A percentile compares a stretch with the other conserved stretches of the same genome.
These are phyloP conservation scores for Kwoniella europaea DNA, from an alignment of 768 basidiomycete species.

Conservation along the genomic window DNA sequence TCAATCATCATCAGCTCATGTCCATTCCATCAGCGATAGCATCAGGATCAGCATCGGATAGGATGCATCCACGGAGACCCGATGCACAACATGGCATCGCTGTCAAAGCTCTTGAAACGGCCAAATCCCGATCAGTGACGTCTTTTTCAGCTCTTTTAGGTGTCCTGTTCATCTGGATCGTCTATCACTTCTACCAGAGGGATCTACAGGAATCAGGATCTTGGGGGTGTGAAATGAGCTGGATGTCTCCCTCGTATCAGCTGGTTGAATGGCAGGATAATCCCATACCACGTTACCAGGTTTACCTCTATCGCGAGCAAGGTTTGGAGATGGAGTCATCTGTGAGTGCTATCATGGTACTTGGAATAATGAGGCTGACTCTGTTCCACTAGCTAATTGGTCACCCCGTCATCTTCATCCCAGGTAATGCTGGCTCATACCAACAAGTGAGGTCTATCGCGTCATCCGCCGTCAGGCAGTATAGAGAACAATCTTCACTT, in stretches of 20 bases:
- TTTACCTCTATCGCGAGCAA: conserved; percentile 89
- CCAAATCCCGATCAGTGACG: background rate
- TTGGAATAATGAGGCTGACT: background rate
- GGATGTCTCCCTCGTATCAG: conserved; percentile 74
- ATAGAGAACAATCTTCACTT: conserved; percentile 65
- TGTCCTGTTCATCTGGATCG: conserved; percentile 16
- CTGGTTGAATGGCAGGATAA: conserved; percentile 73
- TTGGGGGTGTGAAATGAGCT: conserved; percentile 56
- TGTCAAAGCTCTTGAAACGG: background rate
- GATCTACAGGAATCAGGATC: conserved; percentile 37
- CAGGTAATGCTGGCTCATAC: conserved; percentile 95
- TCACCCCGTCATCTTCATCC: conserved; percentile 90
- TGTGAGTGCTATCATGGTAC: conserved; percentile 57
- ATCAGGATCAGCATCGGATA: background rate
- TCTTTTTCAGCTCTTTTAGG: conserved; percentile 7
- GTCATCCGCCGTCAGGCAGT: conserved; percentile 83
- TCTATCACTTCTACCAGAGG: conserved; percentile 26
- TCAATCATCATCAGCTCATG: background rate
- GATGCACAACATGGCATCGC: too few relatives aligned
- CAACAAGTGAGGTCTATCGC: conserved; percentile 94
- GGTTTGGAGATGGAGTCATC: conserved; percentile 73
- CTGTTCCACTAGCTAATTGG: conserved; percentile 59
- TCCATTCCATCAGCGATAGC: background rate
- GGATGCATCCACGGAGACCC: background rate
- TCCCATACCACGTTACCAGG: conserved; percentile 73